Base-by-base conservation (phyloP, 2,329 filamentous ascomycete species). In the Fusarium avenaceum region DNA sequence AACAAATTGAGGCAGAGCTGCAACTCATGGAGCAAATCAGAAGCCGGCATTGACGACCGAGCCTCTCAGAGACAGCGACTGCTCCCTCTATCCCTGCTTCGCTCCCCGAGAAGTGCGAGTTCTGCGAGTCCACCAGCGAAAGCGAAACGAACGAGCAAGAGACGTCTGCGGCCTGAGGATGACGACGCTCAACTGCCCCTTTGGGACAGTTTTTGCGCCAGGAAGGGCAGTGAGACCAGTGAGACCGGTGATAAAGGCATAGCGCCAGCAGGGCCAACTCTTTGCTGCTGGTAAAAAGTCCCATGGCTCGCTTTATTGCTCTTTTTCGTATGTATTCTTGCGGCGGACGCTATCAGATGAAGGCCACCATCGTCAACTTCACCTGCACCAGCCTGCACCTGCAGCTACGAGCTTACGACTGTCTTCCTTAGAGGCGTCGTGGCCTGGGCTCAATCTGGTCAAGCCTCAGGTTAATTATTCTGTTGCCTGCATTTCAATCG, bases 151-250 rank as follows among this genome's bases (percentile, higher is more conserved):
- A 63, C 28, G 43, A 61, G 38, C 32, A 47, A 47, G 52, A 58
- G 28, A 52, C 13, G 61, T 48, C 71, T 74, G 72, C 72, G 71
- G 73, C 70, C 70, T 74, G 63, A 68, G 72, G 73, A 75, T 76
- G 74, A 76, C 74, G 74, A 76, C 74, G 74, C 74, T 69, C 61
- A 64, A 61, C 63, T 70, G 51, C 72, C 71, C 57, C 40, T 73
- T 74, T 71, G 52, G 67, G 72, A 55, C 62, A 64, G 40, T 50
- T 35, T 66, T 44, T 44, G 54, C 58, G 43, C 61, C 66, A 60
- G 43, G 63, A 56, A 57, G 57, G 64, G 64, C 62, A 69, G 66
- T 63, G 63, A 57, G 57, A 62, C 62, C 64, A 69, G 63, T 62
- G 63, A 57, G 56, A 62, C 62, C 64, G 67, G 66, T 62, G 65